Evolutionary conservation across 2,329 filamentous ascomycete species (phyloP).

Genomic region (Colletotrichum shisoi): DNA sequence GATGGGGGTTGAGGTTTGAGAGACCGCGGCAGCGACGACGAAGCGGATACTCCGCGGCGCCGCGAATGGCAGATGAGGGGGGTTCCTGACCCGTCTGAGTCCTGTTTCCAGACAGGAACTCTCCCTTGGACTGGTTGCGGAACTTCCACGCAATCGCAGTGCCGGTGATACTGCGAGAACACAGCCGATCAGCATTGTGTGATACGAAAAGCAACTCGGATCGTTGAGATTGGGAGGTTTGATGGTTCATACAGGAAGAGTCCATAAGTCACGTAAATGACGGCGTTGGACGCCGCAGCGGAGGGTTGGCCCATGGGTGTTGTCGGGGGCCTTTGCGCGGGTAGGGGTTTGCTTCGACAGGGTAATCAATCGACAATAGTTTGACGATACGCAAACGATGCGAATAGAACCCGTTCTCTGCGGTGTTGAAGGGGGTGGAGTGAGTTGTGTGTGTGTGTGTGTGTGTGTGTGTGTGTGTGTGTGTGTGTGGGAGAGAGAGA

Average conservation of each 20-base stretch:
- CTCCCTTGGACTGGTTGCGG: conserved; percentile 70
- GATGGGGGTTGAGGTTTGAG: too few relatives aligned
- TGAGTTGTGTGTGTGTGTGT: not conserved
- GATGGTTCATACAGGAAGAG: conserved; percentile 70
- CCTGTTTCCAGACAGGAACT: conserved; percentile 78
- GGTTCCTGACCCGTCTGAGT: conserved; percentile 79
- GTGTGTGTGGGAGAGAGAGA: not conserved
- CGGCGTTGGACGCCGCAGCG: conserved; percentile 78
- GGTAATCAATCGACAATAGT: too few relatives aligned
- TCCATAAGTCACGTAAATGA: conserved; percentile 82
- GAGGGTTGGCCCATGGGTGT: conserved; percentile 76
- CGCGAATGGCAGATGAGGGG: conserved; percentile 2
- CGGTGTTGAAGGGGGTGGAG: conserved; percentile 1
- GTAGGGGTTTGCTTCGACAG: not conserved
- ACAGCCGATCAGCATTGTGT: not conserved
- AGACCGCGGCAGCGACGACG: not conserved
- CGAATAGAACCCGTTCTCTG: not conserved
- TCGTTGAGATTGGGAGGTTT: not conserved
- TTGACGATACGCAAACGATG: not conserved
- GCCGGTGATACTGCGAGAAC: conserved; percentile 65
- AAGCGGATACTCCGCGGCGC: not conserved
- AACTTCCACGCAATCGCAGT: conserved; percentile 65
- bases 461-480: not conserved
- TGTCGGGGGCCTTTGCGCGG: not conserved
- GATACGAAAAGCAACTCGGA: not conserved